Evolutionary conservation across 1,139 yeast species (phyloP).

Genomic region (Petasospora rhodanensis): DNA sequence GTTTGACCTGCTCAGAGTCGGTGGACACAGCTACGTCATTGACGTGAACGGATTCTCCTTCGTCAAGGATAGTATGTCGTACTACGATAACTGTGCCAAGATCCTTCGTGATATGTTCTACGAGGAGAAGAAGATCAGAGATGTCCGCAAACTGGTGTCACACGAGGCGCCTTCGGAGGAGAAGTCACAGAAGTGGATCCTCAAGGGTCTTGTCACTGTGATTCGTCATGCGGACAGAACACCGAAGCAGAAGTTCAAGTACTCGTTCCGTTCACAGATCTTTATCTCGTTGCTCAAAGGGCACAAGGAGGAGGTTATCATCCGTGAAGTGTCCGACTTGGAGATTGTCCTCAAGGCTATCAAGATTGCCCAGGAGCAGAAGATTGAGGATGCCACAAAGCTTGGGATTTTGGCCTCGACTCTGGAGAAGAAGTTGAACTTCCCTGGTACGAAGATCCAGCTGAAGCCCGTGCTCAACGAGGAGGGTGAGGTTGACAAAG

Average conservation of each 20-base stretch:
- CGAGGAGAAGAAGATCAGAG: constrained; percentile 53
- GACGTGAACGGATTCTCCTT: constrained; percentile 98
- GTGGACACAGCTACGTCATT: constrained; percentile 86
- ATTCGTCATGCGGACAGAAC: constrained; percentile 98
- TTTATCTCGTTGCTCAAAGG: constrained; percentile 89
- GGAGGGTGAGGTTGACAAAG: constrained; percentile 82
- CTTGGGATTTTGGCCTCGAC: constrained; percentile 74
- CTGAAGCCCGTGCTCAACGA: constrained; percentile 78
- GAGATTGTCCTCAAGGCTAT: constrained; percentile 84
- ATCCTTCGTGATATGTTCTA: constrained; percentile 73
- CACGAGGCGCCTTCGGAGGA: constrained; percentile 45
- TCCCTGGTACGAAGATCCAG: constrained; percentile 97
- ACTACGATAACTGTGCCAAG: constrained; percentile 79
- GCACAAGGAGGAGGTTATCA: constrained; percentile 92
- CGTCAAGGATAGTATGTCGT: constrained; percentile 85
- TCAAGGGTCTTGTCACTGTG: constrained; percentile 88
- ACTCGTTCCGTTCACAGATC: constrained; percentile 83
- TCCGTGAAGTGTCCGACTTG: constrained; percentile 82
- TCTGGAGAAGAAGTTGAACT: constrained; percentile 77
- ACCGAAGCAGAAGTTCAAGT: constrained; percentile 97
- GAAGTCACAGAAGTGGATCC: constrained; percentile 93
- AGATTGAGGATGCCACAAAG: constrained; percentile 77
- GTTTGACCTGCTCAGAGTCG: constrained; percentile 85
- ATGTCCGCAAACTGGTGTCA: constrained; percentile 28
- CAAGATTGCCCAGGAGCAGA: constrained; percentile 69